Percentiles rank a stretch among this genome's conserved stretches.
These are phyloP conservation scores for Naegleria lovaniensis DNA, from an alignment of 208 protist genomes.

Conservation along the genomic window DNA sequence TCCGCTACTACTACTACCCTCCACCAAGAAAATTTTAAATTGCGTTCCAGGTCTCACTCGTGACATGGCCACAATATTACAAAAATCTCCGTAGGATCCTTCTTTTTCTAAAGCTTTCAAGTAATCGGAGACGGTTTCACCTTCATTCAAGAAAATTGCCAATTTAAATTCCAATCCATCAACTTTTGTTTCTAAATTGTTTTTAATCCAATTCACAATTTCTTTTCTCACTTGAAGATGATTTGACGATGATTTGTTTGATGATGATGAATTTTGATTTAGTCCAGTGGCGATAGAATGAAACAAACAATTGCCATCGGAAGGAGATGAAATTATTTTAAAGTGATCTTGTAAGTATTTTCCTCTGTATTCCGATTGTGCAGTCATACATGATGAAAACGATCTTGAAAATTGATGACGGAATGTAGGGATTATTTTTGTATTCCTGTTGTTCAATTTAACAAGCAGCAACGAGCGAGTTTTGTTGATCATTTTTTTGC, in stretches of 20 bases:
- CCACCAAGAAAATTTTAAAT: no score
- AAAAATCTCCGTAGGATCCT: neutral
- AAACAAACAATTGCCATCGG: neutral
- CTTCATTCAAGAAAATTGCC: neutral
- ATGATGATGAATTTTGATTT: no score
- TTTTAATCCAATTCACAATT: neutral
- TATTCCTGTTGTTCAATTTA: no score
- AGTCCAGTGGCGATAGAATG: neutral
- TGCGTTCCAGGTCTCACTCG: no score
- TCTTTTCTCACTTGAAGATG: neutral
- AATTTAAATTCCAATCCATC: neutral
- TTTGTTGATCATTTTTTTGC: no score
- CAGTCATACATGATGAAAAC: no score
- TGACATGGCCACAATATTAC: neutral
- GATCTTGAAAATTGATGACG: no score
- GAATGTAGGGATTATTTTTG: no score
- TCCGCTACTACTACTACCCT: no score
- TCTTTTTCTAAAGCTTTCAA: neutral
- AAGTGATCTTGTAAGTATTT: neutral
- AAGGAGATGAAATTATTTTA: neutral
- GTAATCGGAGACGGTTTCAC: neutral
- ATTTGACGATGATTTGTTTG: no score
- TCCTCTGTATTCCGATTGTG: neutral
- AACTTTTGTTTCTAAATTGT: neutral
- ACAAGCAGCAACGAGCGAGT: no score